A percentile compares a stretch with the other conserved stretches of the same genome.
phyloP scores from a whole-genome alignment of 2,329 filamentous ascomycete species.

The Aureobasidium leucospermi region DNA sequence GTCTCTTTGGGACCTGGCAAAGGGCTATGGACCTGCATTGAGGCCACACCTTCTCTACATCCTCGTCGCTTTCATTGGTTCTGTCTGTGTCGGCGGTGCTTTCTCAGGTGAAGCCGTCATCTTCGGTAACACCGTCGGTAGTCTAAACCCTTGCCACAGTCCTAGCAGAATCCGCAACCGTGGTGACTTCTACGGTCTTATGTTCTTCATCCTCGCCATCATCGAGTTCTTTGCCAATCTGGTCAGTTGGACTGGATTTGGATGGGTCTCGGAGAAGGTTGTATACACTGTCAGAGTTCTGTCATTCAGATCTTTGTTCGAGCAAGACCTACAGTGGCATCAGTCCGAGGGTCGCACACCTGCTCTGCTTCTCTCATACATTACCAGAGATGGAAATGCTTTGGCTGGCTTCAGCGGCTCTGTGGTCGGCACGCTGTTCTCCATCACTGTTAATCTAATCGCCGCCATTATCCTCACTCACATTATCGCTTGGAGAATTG shows the following conservation, averaged over 20 bases:
- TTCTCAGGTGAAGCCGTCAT: slow-evolving; percentile 53
- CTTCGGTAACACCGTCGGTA: slow-evolving; percentile 55
- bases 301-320: slow-evolving; percentile 57
- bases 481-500: slow-evolving; percentile 69
- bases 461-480: slow-evolving; percentile 62
- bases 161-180: slow-evolving; percentile 40
- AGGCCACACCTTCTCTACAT: slow-evolving; percentile 36
- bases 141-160: slow-evolving; percentile 47
- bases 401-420: slow-evolving; percentile 63
- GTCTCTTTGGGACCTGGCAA: slow-evolving; percentile 25
- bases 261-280: slow-evolving; percentile 55
- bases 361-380: slow-evolving; percentile 55
- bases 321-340: slow-evolving; percentile 65
- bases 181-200: slow-evolving; percentile 48
- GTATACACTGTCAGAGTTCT: slow-evolving; percentile 57
- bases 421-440: slow-evolving; percentile 62
- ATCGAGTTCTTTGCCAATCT: slow-evolving; percentile 56
- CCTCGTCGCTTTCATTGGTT: slow-evolving; percentile 21
- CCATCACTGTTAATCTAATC: slow-evolving; percentile 60
- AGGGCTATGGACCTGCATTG: slow-evolving; percentile 32
- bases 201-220: slow-evolving; percentile 55
- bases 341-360: slow-evolving; percentile 57
- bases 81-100: slow-evolving; percentile 48
- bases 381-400: slow-evolving; percentile 62
- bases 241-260: slow-evolving; percentile 52